Evolutionary conservation across 2,329 filamentous ascomycete species (phyloP), one percentile per base, ranked within the genome.

Genomic region (Alternaria metachromatica): DNA sequence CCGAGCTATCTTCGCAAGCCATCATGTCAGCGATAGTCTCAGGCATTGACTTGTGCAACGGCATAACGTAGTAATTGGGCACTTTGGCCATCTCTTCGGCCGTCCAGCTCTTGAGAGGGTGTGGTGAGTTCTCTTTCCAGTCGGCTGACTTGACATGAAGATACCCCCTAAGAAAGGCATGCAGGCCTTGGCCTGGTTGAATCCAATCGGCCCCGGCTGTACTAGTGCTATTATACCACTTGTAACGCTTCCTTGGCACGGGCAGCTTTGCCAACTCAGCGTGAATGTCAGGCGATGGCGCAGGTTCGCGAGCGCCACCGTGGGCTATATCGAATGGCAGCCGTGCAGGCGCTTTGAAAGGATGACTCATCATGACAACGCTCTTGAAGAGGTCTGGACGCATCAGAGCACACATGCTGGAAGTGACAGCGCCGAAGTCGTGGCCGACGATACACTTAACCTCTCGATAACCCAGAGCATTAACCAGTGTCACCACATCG

Each of bases 1-100:
- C 83, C 28, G 67, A 73, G 0, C 76, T 72, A 56, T 88, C 82
- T 70, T 90, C 86, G 18, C 72, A 74, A 2, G 72, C 66, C 88
- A 91, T 90, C 69, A 86, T 83, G 10, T 79, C 67, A 1, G 82
- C 81, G 1, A 92, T 84, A 0, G 84, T 82, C 50, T 87, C 81
- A 0, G 88, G 87, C 87, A 92, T 91, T 1, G 84, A 85, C 9
- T 82, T 79, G 50, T 85, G 72, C 3, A 84, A 76, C 1, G 84
- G 86, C 88, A 92, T 90, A 69, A 91, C 84, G 78, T 92, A 92
- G 81, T 92, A 92, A 56, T 87, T 82, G 0, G 90, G 90, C 82
- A 92, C 84, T 62, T 86, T 82, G 2, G 83, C 83, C 2, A 92
- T 74, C 48, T 89, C 85, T 12, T 80, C 74, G 0, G 88, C 89